Evolutionary conservation across 306 rosid genomes (phyloP).

Genomic region (Crataegus laevigata): DNA sequence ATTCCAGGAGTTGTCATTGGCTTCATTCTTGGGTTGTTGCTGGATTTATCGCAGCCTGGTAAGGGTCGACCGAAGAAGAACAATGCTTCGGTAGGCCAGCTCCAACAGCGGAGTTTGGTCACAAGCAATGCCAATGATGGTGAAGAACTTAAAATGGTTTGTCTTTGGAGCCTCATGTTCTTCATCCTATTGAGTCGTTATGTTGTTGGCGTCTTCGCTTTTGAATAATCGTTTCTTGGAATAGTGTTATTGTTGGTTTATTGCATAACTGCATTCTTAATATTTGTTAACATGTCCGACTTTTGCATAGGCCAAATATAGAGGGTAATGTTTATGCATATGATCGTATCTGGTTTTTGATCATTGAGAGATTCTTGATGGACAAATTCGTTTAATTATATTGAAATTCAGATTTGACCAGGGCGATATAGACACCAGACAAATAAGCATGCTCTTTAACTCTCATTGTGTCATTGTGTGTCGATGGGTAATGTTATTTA

Average conservation of each 20-base stretch:
- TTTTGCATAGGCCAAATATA: neutral
- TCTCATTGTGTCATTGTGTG: neutral
- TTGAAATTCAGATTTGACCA: neutral
- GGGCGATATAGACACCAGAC: neutral
- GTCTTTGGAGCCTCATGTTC: slow-evolving; percentile 13
- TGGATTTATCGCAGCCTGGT: slow-evolving; percentile 54
- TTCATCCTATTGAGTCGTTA: slow-evolving; percentile 8
- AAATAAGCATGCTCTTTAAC: neutral
- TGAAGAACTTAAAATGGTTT: slow-evolving; percentile 79
- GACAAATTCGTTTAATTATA: neutral
- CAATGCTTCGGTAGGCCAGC: slow-evolving; percentile 30
- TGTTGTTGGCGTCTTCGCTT: neutral
- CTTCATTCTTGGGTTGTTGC: slow-evolving; percentile 65
- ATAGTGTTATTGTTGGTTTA: neutral
- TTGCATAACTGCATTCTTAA: neutral
- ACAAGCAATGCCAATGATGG: slow-evolving; percentile 31
- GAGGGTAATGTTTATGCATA: neutral
- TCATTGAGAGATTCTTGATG: slow-evolving; percentile 1
- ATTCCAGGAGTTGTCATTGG: slow-evolving; percentile 89
- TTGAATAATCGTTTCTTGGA: neutral
- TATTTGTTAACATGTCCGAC: neutral
- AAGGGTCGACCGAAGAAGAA: slow-evolving; percentile 31
- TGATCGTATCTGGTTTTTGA: slow-evolving; percentile 6
- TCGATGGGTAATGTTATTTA: too few relatives aligned
- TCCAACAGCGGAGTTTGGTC: slow-evolving; percentile 30